Evolutionary conservation across 2,329 filamentous ascomycete species (phyloP), one percentile per base, ranked within the genome.

Genomic region (Nakataea oryzae): DNA sequence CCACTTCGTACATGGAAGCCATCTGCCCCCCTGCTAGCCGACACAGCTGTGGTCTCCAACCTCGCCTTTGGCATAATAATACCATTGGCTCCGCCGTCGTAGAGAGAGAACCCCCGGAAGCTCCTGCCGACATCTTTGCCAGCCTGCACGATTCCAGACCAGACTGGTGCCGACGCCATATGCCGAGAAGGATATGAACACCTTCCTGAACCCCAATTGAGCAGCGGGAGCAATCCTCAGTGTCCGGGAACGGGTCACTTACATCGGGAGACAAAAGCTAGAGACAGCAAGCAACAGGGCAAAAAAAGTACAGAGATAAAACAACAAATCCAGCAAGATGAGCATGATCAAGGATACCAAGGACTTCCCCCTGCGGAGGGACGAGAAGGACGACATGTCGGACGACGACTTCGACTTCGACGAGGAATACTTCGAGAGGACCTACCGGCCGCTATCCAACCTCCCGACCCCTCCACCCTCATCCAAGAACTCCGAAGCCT

Each of bases 381-480:
- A 27, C 41, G 50, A 54, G 34, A 30, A 60, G 41, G 58, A 61
- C 7, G 59, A 67, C 62, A 66, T 66, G 61, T 67, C 68, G 56
- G 75, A 78, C 64, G 76, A 81, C 67, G 78, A 81, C 62, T 76
- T 76, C 66, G 79, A 80, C 67, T 76, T 78, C 65, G 78, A 79
- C 69, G 77, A 79, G 63, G 78, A 78, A 65, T 84, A 83, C 72
- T 85, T 86, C 68, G 71, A 73, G 62, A 75, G 77, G 64, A 86
- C 85, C 66, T 89, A 88, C 73, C 81, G 84, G 58, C 86, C 86
- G 12, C 77, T 89, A 60, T 88, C 86, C 32, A 87, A 86, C 71
- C 79, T 89, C 27, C 86, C 86, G 27, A 89, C 86, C 61, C 86
- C 86, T 65, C 86, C 86, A 57, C 80, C 80, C 13, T 86, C 83